phyloP scores from a whole-genome alignment of 192 early-diverging fungal genomes.

The Rhizoclosmatium globosum region DNA sequence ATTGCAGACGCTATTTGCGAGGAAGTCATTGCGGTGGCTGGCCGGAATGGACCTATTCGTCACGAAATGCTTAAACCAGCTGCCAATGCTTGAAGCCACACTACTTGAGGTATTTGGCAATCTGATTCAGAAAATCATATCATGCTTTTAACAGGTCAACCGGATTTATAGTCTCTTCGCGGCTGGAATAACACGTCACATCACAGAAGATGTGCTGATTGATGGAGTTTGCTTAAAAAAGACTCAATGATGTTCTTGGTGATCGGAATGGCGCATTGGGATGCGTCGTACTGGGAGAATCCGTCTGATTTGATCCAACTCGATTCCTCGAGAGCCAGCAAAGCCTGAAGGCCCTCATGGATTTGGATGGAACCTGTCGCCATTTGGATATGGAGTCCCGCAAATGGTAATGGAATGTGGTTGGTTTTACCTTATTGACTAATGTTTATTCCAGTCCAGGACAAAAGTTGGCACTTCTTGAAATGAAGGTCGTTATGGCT shows the following conservation, averaged over 20 bases:
- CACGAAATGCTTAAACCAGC: not conserved
- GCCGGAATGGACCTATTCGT: not conserved
- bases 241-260: not conserved
- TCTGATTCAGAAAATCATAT: too few relatives aligned
- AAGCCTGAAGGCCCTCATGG: not conserved
- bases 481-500: not conserved
- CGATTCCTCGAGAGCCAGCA: not conserved
- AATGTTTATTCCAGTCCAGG: not conserved
- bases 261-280: not conserved
- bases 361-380: not conserved
- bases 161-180: too few relatives aligned
- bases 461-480: not conserved
- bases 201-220: not conserved
- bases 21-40: not conserved
- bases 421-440: not conserved
- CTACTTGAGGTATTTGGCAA: too few relatives aligned
- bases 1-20: not conserved
- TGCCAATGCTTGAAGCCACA: not conserved
- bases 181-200: not conserved
- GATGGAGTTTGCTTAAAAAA: not conserved
- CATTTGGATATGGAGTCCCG: constrained; percentile 13
- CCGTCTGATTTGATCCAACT: not conserved
- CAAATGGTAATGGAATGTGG: constrained; percentile 2
- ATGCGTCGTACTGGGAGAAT: not conserved
- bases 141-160: too few relatives aligned